These are phyloP conservation scores for Pseudomonodictys pantanalensis DNA, from an alignment of 495 filamentous ascomycete species.

Conservation along the genomic window DNA sequence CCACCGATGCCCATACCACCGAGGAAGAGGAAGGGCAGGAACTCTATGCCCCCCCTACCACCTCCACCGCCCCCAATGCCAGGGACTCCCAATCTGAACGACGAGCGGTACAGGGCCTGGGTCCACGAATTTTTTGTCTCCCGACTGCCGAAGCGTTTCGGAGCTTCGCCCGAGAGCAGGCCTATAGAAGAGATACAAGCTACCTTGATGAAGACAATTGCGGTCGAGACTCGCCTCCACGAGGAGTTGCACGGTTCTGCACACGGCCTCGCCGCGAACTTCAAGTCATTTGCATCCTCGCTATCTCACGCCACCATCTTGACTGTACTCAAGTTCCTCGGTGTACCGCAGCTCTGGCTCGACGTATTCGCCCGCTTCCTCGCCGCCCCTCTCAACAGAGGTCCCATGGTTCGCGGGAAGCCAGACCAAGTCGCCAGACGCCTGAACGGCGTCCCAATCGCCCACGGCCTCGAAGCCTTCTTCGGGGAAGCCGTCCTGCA, in stretches of 20 bases:
- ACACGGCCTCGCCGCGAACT: neutral
- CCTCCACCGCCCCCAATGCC: neutral
- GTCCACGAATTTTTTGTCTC: slow-evolving; percentile 22
- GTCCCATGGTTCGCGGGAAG: slow-evolving; percentile 13
- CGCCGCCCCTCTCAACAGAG: slow-evolving; percentile 23
- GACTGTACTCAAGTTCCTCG: slow-evolving; percentile 28
- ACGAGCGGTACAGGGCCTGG: slow-evolving; percentile 18
- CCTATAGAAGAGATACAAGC: slow-evolving; percentile 1
- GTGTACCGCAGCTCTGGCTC: slow-evolving; percentile 25
- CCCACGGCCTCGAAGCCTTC: slow-evolving; percentile 16
- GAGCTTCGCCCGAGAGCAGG: neutral
- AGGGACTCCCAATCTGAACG: neutral
- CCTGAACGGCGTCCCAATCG: slow-evolving; percentile 13
- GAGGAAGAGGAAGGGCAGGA: neutral
- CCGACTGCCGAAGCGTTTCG: slow-evolving; percentile 3
- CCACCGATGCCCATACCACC: neutral
- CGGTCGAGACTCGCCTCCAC: slow-evolving; percentile 12
- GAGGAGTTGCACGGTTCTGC: slow-evolving; percentile 19
- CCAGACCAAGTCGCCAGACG: slow-evolving; percentile 16
- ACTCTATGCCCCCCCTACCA: neutral
- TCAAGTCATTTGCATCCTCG: slow-evolving; percentile 17
- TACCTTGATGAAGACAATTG: slow-evolving; percentile 12
- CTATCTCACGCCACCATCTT: slow-evolving; percentile 27
- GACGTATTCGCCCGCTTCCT: slow-evolving; percentile 26
- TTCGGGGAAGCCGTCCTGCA: slow-evolving; percentile 25